These are phyloP conservation scores for Monosporozyma yasuniensis DNA, from an alignment of 805 yeast genomes.

Conservation along the genomic window DNA sequence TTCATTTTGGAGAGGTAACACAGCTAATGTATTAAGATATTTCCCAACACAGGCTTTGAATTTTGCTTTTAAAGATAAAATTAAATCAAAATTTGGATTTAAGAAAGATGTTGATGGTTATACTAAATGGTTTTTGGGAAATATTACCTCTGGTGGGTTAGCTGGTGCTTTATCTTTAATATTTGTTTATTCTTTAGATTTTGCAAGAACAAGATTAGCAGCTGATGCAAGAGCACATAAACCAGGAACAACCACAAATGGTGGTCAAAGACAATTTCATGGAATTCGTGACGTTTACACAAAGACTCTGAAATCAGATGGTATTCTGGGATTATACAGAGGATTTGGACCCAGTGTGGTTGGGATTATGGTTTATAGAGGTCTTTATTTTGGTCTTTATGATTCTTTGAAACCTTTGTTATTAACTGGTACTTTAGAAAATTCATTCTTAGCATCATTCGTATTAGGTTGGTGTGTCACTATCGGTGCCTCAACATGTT, in stretches of 20 bases:
- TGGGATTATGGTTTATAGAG: conserved; percentile 98
- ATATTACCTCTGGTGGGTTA: conserved; percentile 94
- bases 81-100: conserved; percentile 93
- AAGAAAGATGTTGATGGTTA: conserved; percentile 80
- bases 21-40: conserved; percentile 97
- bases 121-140: conserved; percentile 89
- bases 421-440: conserved; percentile 89
- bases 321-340: conserved; percentile 97
- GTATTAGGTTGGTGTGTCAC: conserved; percentile 95
- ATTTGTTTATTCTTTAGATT: conserved; percentile 92
- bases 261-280: conserved; percentile 78
- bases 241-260: conserved; percentile 64
- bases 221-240: conserved; percentile 65
- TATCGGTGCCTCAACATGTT: conserved; percentile 97
- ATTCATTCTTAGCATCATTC: conserved; percentile 92
- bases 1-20: conserved; percentile 99
- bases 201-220: conserved; percentile 96
- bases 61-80: conserved; percentile 97
- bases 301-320: conserved; percentile 91
- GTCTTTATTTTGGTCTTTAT: conserved; percentile 96
- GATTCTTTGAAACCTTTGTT: conserved; percentile 95
- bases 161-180: conserved; percentile 93
- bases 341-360: conserved; percentile 98
- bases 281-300: conserved; percentile 94
- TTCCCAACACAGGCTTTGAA: conserved; percentile 99